Evolutionary conservation across 2,329 filamentous ascomycete species (phyloP), one percentile per base, ranked within the genome.

Genomic region (Fusarium luffae): DNA sequence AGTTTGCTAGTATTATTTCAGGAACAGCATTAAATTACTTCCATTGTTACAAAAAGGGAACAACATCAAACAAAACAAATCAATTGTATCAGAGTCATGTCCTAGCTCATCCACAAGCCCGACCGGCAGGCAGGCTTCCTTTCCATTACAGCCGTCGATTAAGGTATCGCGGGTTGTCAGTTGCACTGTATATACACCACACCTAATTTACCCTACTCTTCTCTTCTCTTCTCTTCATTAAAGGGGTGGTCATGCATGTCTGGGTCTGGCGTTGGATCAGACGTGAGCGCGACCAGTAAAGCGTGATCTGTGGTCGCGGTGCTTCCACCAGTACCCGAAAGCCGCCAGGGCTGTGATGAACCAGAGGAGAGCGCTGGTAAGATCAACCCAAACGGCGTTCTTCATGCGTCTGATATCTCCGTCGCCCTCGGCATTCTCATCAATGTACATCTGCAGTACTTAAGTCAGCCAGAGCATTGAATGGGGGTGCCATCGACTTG

Each of bases 301-400:
- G 52, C 84, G 83, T 19, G 82, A 85, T 68, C 83, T 82, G 32
- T 80, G 80, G 49, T 87, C 82, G 48, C 86, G 83, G 74, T 86
- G 82, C 65, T 80, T 82, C 78, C 83, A 88, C 85, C 89, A 93
- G 76, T 90, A 87, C 3, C 84, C 77, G 16, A 82, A 82, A 16
- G 86, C 83, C 28, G 85, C 87, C 14, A 86, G 62, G 6, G 87
- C 85, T 5, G 88, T 89, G 48, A 90, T 79, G 51, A 93, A 81
- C 94, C 94, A 97, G 52, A 97, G 83, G 16, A 93, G 77, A 78
- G 93, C 86, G 77, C 91, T 93, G 48, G 87, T 83, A 52, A 97
- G 79, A 78, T 95, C 92, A 47, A 97, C 85, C 92, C 93, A 97
- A 18, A 96, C 92, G 7, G 93, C 92, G 76, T 90, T 89, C 82